Evolutionary conservation across 495 filamentous ascomycete species (phyloP).

Genomic region (Talaromyces trachyspermus): DNA sequence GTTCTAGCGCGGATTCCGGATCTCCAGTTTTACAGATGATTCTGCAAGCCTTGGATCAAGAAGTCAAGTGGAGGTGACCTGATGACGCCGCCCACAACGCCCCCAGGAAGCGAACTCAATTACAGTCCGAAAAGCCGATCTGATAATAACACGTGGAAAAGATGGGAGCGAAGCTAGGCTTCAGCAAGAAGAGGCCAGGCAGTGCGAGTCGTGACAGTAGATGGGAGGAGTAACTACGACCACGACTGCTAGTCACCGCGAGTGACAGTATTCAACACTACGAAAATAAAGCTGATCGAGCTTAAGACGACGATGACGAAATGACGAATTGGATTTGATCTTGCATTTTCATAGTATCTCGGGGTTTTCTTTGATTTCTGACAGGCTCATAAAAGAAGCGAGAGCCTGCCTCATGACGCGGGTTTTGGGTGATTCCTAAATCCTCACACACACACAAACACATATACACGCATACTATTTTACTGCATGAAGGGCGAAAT

Average conservation of each 20-base stretch:
- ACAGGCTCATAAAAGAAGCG: no score
- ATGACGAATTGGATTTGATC: not conserved
- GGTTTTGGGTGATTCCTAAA: not conserved
- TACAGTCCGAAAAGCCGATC: conserved; percentile 46
- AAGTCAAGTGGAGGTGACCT: conserved; percentile 51
- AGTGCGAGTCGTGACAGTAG: conserved; percentile 23
- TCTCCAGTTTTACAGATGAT: conserved; percentile 40
- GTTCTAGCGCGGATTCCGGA: conserved; percentile 31
- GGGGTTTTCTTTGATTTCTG: no score
- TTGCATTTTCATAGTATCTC: no score
- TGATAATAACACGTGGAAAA: conserved; percentile 75
- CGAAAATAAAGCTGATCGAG: no score
- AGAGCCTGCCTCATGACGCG: not conserved
- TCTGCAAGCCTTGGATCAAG: conserved; percentile 35
- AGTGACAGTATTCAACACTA: not conserved
- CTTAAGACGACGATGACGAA: conserved; percentile 1
- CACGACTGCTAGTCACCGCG: no score
- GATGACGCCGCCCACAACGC: conserved; percentile 86
- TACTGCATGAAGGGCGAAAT: not conserved
- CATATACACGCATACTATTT: no score
- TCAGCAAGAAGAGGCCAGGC: conserved; percentile 52
- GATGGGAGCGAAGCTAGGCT: conserved; percentile 69
- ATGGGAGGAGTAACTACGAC: conserved; percentile 7
- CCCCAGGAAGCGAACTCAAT: conserved; percentile 57
- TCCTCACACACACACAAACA: no score